phyloP scores from a whole-genome alignment of 208 protist species.

The Acanthamoeba lenticulata region DNA sequence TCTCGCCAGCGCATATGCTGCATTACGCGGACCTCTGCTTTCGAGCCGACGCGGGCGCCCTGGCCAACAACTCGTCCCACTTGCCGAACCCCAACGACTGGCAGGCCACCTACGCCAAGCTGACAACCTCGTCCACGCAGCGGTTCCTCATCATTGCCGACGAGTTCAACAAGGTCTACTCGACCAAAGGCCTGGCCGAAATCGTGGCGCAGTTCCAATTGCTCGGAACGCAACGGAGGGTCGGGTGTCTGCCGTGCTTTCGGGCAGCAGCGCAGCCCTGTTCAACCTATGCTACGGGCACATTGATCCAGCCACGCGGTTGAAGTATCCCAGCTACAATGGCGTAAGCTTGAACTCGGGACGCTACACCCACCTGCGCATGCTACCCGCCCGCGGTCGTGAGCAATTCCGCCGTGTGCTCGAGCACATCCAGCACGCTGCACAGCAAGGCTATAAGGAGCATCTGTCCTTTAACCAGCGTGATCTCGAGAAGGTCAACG shows the following conservation, averaged over 20 bases:
- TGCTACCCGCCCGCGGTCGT: neutral
- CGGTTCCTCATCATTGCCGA: constrained; percentile 13
- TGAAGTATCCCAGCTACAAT: constrained; percentile 2
- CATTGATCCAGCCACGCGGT: neutral
- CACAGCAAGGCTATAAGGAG: neutral
- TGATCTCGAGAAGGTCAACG: neutral
- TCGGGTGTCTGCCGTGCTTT: neutral
- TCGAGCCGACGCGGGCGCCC: neutral
- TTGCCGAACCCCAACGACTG: neutral
- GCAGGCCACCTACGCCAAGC: neutral
- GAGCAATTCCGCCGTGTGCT: neutral
- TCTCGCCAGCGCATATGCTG: neutral
- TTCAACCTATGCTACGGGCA: constrained; percentile 3
- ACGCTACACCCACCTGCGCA: neutral
- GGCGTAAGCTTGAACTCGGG: neutral
- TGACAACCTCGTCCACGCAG: neutral
- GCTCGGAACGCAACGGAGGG: neutral
- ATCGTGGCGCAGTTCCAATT: constrained; percentile 6
- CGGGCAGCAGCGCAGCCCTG: neutral
- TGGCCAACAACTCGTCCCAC: neutral
- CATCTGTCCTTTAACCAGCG: neutral
- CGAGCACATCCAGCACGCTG: neutral
- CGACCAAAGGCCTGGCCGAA: neutral
- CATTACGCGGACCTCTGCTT: neutral
- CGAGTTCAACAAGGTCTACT: constrained; percentile 22